Base-by-base conservation (phyloP, 129 eudicot species). In the Glebionis coronaria region DNA sequence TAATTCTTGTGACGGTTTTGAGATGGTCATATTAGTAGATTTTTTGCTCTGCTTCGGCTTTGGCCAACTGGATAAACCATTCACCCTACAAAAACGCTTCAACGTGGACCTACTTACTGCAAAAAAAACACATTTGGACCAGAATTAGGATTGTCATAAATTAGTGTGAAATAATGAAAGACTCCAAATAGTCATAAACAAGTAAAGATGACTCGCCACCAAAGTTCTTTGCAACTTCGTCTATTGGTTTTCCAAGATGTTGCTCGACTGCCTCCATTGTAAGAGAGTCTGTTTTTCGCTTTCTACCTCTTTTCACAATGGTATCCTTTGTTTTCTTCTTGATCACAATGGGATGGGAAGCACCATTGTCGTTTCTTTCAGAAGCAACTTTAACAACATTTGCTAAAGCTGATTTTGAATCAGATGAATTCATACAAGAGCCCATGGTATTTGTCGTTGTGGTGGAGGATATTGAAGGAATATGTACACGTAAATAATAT, bases 61-160 rank as follows among this genome's bases (percentile, higher is more conserved):
- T n/a, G 69, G 69, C 57, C 69, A 65, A 46, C 44, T 45, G 20
- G 69, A 21, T 21, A 65, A 45, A 8, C 21, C 56, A 46, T 65
- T 55, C 69, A 21, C 44, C 13, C 27, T 44, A 65, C 57, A 65
- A 46, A 65, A 65, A 13, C 56, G 69, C 56, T 46, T 46, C 69
- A 65, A 45, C 9, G 69, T 65, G 9, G 69, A 65, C 12, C 69
- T 20, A 25, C 69, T 65, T 45, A 65, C 69, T 65, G 69, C n/a
- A 64, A 65, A 23, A 25, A 23, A 1, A 13, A 64, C 55, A 15
- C 1, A 14, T 0, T 8, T 19, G 28, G 4, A 56, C 14, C 10
- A 13, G 15, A 46, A 46, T 20, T 19, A 14, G 47, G 11, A 47
- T 45, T n/a, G 21, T 20, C 20, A 13, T 0, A 12, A 46, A 65